Evolutionary conservation across 2,329 filamentous ascomycete species (phyloP), one percentile per base, ranked within the genome.

Genomic region (Juglanconis oblonga): DNA sequence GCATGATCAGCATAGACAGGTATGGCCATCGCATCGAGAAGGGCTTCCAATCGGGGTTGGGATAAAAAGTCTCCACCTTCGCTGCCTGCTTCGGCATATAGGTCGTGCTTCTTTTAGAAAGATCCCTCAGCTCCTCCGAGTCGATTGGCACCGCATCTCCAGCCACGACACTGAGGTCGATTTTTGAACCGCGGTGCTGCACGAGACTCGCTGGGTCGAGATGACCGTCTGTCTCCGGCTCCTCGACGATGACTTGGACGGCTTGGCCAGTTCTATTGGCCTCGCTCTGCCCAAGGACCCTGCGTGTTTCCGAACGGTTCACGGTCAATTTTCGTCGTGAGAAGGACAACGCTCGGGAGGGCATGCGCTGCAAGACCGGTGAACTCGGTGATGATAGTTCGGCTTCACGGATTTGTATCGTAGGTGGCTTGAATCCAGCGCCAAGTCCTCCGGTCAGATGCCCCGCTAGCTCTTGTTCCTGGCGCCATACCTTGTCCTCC

Each of bases 41-140:
- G 0, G 86, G 87, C 68, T 85, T 87, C 87, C 86, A 89, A 69
- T 89, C 82, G 2, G 85, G 83, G 60, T 84, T 81, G 0, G 85
- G 85, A 63, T 85, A 87, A 65, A 86, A 86, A 0, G 85, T 72
- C 57, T 84, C 75, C 0, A 77, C 77, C 55, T 74, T 74, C 11
- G n/a, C 5, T 14, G 35, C 4, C 14, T 72, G 69, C 42, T 71
- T 72, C n/a, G 66, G 65, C 3, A 74, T 70, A 48, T 77, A 74
- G 1, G 73, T 77, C 13, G 75, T 73, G 29, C 71, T 74, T 5
- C 74, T 74, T 62, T 71, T 71, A 9, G 69, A 57, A 49, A 24
- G n/a, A 48, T 44, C 29, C 29, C 36, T 56, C 29, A 52, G 14
- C 42, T 59, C 52, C 17, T 59, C 49, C 3, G 44, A 42, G 7